Base-by-base conservation (phyloP, 1,139 yeast species). In the Taphrina flavorubra region DNA sequence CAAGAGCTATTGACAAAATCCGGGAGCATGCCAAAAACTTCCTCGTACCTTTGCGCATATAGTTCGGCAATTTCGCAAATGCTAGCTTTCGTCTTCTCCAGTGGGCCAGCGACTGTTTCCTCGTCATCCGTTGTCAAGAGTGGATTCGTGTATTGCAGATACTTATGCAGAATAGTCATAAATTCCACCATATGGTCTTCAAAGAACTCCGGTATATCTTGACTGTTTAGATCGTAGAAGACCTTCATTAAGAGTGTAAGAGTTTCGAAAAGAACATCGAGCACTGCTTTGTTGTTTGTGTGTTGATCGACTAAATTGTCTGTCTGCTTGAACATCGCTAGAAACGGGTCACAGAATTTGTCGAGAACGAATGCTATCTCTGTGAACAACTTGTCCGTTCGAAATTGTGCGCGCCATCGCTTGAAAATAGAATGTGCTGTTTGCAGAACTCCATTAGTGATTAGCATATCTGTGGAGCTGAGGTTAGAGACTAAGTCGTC, bases 341-440 rank as follows among this genome's bases (percentile, higher is more conserved):
- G 78, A 76, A 90, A 95, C 1, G 98, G 97, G 57, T 81, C 82
- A n/a, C 90, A 86, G 80, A 95, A 94, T 76, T 89, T 90, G 68
- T 86, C 90, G 73, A 95, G 82, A 0, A 94, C 99, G 78, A 90
- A 81, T 76, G 89, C 87, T 75, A 95, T 95, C 77, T 95, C 99
- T 70, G 85, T 78, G 76, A 91, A 92, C 70, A 95, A 83, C 68
- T 87, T 97, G 77, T 95, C 97, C 1, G 97, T 89, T 74, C 97
- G 84, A 77, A 91, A 91, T 69, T 94, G 82, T 0, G 98, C 97
- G 76, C 99, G 84, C 99, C 99, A 95, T 79, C 96, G 87, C 77
- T 89, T 91, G 80, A 94, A 95, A 72, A 95, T 92, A 0, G 97
- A 90, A 78, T 95, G 99, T 8, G 97, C 96, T 20, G 95, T 98